Conservation (phyloP, 257 asterid genomes). For the Rauvolfia tetraphylla region DNA sequence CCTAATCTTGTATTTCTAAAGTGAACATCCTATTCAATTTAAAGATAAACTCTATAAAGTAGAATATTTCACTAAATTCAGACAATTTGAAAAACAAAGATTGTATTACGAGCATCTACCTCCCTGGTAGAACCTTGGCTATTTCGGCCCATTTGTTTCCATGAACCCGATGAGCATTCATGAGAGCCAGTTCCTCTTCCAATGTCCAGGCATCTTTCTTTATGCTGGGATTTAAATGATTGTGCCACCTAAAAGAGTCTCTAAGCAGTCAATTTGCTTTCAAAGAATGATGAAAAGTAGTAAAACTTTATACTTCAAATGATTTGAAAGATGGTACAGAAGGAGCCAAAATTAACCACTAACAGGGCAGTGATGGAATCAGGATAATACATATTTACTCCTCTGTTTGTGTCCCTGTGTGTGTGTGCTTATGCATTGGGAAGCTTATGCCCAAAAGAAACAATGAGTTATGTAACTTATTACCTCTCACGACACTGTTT, state of each 20-base stretch:
- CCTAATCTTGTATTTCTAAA: neutral
- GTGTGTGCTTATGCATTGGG: neutral
- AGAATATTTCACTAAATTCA: conserved; percentile 3
- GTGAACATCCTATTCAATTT: neutral
- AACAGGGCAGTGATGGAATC: neutral
- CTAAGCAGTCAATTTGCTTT: neutral
- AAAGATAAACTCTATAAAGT: neutral
- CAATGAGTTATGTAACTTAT: conserved; percentile 1
- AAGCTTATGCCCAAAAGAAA: neutral
- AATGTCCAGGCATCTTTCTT: conserved; percentile 94
- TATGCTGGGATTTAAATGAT: conserved; percentile 93
- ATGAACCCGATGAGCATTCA: conserved; percentile 74
- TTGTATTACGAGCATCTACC: conserved; percentile 40
- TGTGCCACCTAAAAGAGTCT: conserved; percentile 83
- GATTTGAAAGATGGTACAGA: neutral
- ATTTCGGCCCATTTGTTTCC: conserved; percentile 99
- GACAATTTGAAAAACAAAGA: neutral
- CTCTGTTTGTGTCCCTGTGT: neutral
- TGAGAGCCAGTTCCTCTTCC: conserved; percentile 89
- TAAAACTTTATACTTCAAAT: neutral
- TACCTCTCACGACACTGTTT: conserved; percentile 99
- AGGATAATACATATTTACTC: neutral
- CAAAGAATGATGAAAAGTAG: neutral
- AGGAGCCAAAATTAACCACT: neutral
- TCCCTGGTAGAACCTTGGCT: conserved; percentile 95